Percentiles rank a stretch among this genome's conserved stretches.
Conservation (phyloP, 352 stramenopile species). For the Phytophthora brassicae region DNA sequence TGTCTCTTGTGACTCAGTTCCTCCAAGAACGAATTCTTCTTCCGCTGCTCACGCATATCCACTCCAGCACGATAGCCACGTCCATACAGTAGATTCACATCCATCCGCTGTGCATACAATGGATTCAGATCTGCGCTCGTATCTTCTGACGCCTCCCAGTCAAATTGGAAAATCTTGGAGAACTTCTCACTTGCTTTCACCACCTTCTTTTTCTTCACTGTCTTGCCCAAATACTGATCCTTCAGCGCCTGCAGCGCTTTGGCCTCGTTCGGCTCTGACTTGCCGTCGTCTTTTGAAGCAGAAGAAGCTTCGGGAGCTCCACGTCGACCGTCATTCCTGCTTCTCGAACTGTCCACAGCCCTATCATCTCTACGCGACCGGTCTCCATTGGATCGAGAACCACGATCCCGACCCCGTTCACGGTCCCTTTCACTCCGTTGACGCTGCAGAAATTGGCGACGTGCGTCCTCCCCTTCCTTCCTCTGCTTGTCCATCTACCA, state of each 20-base stretch:
- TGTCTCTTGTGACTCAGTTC: slow-evolving; percentile 88
- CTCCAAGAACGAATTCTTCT: slow-evolving; percentile 88
- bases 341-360: slow-evolving; percentile 1
- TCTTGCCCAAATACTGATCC: slow-evolving; percentile 90
- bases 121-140: slow-evolving; percentile 91
- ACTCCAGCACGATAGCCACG: slow-evolving; percentile 92
- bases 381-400: slow-evolving; percentile 17
- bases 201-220: slow-evolving; percentile 86
- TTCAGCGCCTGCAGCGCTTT: slow-evolving; percentile 84
- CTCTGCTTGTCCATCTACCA: slow-evolving; percentile 58
- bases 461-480: slow-evolving; percentile 52
- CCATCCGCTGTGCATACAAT: slow-evolving; percentile 86
- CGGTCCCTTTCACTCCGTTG: slow-evolving; percentile 45
- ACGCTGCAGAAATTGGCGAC: slow-evolving; percentile 64
- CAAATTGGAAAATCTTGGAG: slow-evolving; percentile 93
- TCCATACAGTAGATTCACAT: slow-evolving; percentile 92
- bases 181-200: slow-evolving; percentile 94
- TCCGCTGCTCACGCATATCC: slow-evolving; percentile 93
- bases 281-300: slow-evolving; percentile 18
- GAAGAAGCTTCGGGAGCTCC: slow-evolving; percentile 1
- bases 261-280: slow-evolving; percentile 50
- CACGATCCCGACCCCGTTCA: slow-evolving; percentile 22
- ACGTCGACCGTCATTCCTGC: slow-evolving; percentile 10
- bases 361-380: slow-evolving; percentile 19
- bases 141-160: slow-evolving; percentile 93